Conservation (phyloP, 345 rosid species). For the Gossypium ekmanianum region DNA sequence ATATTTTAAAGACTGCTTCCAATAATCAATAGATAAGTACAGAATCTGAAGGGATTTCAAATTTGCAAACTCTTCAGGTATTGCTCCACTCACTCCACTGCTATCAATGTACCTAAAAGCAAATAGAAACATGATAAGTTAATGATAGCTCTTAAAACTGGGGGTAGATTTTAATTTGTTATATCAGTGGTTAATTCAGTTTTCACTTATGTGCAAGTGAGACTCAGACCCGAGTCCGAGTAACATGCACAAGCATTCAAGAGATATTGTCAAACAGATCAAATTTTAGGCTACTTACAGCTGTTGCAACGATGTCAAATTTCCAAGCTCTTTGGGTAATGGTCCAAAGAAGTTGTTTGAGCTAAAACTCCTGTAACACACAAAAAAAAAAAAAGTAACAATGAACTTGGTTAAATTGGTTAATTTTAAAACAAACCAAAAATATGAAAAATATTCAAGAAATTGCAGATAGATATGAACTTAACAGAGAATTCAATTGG, state of each 20-base stretch:
- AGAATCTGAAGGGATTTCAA: conserved; percentile 36
- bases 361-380: conserved; percentile 46
- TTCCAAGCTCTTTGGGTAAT: conserved; percentile 46
- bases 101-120: conserved; percentile 49
- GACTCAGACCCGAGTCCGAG: background rate
- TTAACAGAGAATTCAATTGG: conserved; percentile 48
- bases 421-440: background rate
- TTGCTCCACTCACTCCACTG: conserved; percentile 51
- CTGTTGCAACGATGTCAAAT: conserved; percentile 41
- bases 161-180: background rate
- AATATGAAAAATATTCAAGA: background rate
- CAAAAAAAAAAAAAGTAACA: background rate
- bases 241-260: background rate
- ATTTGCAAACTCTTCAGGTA: conserved; percentile 45
- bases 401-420: background rate
- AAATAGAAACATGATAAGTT: background rate
- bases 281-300: conserved; percentile 35
- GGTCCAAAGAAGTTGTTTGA: conserved; percentile 50
- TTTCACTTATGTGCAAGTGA: too few relatives aligned
- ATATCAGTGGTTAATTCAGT: too few relatives aligned
- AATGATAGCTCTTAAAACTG: background rate
- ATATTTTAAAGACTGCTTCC: background rate
- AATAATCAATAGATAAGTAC: conserved; percentile 27
- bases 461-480: conserved; percentile 18
- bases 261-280: too few relatives aligned